These are phyloP conservation scores for Ensete ventricosum DNA, from an alignment of 176 grass and related monocot genomes.

Conservation along the genomic window DNA sequence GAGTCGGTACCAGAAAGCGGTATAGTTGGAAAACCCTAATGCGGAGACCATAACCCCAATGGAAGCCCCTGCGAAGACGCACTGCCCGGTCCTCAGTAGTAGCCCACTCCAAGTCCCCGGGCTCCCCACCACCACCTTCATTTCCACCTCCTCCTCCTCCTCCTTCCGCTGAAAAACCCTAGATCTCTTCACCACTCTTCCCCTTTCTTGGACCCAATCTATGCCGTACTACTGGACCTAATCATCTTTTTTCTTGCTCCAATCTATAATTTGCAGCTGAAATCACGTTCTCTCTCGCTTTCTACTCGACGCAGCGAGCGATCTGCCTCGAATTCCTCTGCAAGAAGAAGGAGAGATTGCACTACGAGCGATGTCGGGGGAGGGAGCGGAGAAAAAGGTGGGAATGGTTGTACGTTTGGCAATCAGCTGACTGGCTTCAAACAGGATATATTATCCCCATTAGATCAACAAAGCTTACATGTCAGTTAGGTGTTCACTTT, in stretches of 20 bases:
- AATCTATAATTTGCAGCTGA: not conserved
- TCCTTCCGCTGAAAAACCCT: not conserved
- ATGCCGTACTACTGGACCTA: not conserved
- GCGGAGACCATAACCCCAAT: constrained; percentile 16
- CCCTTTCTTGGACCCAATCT: not conserved
- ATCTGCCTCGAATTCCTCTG: not conserved
- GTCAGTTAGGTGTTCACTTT: too few relatives aligned
- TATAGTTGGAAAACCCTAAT: constrained; percentile 18
- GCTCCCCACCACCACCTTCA: constrained; percentile 18
- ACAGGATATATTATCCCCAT: not conserved
- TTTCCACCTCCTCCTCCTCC: not conserved
- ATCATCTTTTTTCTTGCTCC: not conserved
- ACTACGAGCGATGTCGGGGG: not conserved
- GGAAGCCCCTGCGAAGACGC: constrained; percentile 6
- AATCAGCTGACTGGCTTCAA: not conserved
- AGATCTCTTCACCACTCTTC: not conserved
- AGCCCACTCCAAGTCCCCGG: constrained; percentile 17
- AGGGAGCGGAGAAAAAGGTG: not conserved
- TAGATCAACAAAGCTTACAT: too few relatives aligned
- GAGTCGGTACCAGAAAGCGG: constrained; percentile 6
- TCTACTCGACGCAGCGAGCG: not conserved
- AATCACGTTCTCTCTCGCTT: not conserved
- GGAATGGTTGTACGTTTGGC: too few relatives aligned
- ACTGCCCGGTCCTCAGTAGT: constrained; percentile 16
- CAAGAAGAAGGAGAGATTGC: not conserved